A percentile compares a stretch with the other conserved stretches of the same genome.
Evolutionary conservation across 2,329 filamentous ascomycete genomes (phyloP).

Genomic region (Basipetospora chlamydospora): DNA sequence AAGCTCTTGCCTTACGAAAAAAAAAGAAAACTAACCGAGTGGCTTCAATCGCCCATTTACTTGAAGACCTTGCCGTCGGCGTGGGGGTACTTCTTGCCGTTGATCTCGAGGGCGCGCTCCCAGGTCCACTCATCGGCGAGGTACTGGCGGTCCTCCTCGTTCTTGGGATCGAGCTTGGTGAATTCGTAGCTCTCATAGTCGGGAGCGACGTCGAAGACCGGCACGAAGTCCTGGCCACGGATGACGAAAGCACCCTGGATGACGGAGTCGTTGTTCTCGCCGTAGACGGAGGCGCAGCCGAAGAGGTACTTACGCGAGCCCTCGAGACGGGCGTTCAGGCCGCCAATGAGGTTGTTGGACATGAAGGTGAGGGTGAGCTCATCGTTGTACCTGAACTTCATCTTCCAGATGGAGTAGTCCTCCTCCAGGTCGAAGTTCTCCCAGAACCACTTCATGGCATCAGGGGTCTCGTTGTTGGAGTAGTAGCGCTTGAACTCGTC

Average conservation of each 20-base stretch:
- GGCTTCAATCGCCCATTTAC: constrained; percentile 49
- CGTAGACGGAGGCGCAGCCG: constrained; percentile 79
- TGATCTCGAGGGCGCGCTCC: constrained; percentile 68
- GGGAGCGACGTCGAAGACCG: constrained; percentile 92
- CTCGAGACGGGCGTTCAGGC: constrained; percentile 96
- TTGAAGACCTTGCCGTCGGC: constrained; percentile 98
- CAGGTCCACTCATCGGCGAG: constrained; percentile 81
- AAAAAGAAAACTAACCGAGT: not conserved
- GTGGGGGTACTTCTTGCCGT: constrained; percentile 81
- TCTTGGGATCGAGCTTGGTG: constrained; percentile 86
- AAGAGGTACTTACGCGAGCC: constrained; percentile 97
- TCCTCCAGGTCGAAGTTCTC: constrained; percentile 86
- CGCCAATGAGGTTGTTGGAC: constrained; percentile 96
- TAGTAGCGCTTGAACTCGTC: constrained; percentile 99
- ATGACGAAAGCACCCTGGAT: constrained; percentile 90
- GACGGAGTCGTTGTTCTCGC: constrained; percentile 73
- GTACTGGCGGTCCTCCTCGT: constrained; percentile 70
- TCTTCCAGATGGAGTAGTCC: constrained; percentile 91
- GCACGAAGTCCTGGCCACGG: constrained; percentile 73
- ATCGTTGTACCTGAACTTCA: constrained; percentile 98
- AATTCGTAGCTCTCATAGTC: constrained; percentile 96
- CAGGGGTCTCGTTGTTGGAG: constrained; percentile 84
- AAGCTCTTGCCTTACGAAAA: too few species aligned
- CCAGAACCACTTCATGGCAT: constrained; percentile 95
- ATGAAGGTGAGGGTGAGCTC: constrained; percentile 98